Percentiles rank a stretch among this genome's conserved stretches.
These are phyloP conservation scores for Dysphania ambrosioides DNA, from an alignment of 148 eudicot genomes.

Conservation along the genomic window DNA sequence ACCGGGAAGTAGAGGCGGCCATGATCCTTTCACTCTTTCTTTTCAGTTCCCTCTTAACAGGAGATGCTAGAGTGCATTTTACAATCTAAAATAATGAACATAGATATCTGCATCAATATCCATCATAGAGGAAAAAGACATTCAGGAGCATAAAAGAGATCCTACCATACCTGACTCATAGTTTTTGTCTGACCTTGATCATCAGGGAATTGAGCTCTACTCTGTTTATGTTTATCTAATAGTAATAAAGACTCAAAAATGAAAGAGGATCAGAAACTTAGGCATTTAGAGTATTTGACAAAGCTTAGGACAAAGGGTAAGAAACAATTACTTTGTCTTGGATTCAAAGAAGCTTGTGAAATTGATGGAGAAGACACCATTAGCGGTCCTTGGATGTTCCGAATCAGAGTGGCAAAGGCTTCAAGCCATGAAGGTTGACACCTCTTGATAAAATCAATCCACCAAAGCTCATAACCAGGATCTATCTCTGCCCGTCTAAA, in stretches of 20 bases:
- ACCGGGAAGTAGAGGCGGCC: neutral
- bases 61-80: neutral
- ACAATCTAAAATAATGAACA: conserved; percentile 1
- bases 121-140: neutral
- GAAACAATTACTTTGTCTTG: conserved; percentile 19
- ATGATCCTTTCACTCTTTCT: neutral
- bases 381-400: conserved; percentile 20
- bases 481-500: conserved; percentile 21
- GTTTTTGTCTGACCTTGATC: neutral
- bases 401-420: conserved; percentile 20
- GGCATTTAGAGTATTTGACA: neutral
- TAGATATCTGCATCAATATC: neutral
- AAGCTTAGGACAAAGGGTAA: neutral
- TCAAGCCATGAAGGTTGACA: conserved; percentile 19
- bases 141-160: neutral
- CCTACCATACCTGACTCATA: conserved; percentile 16
- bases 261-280: neutral
- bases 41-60: neutral
- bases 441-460: conserved; percentile 20
- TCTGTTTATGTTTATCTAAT: conserved; percentile 15
- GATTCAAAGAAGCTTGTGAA: conserved; percentile 5
- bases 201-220: neutral
- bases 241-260: conserved; percentile 4
- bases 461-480: conserved; percentile 27
- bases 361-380: conserved; percentile 11